Conservation (phyloP, 73 alveolate species). For the Breviolum minutum region DNA sequence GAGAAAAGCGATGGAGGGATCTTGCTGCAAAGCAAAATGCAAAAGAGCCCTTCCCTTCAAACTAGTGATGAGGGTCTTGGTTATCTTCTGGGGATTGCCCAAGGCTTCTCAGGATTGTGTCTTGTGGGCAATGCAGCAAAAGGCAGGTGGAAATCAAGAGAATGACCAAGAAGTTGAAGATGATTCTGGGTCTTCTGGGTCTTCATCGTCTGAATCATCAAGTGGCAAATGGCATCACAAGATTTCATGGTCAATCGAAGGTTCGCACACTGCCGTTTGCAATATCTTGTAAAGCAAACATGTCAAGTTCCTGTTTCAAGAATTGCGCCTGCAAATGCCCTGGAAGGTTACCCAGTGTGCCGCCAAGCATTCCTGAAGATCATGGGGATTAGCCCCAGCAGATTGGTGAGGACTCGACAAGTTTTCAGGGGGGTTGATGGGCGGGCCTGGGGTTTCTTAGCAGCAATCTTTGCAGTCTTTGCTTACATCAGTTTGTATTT, state of each 20-base stretch:
- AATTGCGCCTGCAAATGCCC: background rate
- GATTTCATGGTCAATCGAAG: conserved; percentile 1
- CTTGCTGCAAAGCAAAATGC: background rate
- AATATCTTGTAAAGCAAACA: background rate
- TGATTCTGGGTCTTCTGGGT: background rate
- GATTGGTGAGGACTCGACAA: conserved; percentile 21
- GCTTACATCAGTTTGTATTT: background rate
- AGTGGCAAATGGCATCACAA: no score
- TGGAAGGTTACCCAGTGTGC: conserved; percentile 4
- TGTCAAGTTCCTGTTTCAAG: background rate
- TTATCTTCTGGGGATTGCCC: background rate
- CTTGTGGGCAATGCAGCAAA: conserved; percentile 7
- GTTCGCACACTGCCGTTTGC: background rate
- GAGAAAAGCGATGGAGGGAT: background rate
- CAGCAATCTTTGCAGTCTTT: background rate
- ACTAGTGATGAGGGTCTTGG: background rate
- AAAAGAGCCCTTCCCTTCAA: background rate
- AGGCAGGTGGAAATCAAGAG: background rate
- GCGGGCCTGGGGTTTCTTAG: conserved; percentile 7
- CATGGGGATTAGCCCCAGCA: conserved; percentile 1
- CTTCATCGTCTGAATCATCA: background rate
- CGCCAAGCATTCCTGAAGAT: background rate
- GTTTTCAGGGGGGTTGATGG: conserved; percentile 29
- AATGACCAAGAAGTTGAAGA: background rate
- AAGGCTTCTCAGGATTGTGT: conserved; percentile 23